These are phyloP conservation scores for Emergomyces pasteurianus DNA, from an alignment of 2,329 filamentous ascomycete species.

Conservation along the genomic window DNA sequence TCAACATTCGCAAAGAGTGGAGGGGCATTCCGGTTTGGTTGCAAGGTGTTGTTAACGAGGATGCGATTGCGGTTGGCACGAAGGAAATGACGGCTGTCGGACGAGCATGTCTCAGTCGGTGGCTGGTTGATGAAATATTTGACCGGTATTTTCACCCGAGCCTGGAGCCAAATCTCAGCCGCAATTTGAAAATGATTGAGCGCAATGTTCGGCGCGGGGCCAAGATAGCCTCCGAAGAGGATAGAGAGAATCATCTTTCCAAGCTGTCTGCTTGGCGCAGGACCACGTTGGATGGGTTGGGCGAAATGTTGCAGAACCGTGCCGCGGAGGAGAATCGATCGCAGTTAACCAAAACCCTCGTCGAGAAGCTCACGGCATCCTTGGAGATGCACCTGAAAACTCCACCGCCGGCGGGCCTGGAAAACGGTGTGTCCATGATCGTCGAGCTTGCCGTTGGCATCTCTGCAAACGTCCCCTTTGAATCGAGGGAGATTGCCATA, in stretches of 20 bases:
- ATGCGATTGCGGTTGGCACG: slow-evolving; percentile 74
- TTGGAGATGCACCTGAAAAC: slow-evolving; percentile 64
- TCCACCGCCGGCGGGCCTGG: slow-evolving; percentile 67
- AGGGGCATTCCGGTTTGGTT: slow-evolving; percentile 69
- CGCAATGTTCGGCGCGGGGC: slow-evolving; percentile 71
- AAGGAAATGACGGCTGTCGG: slow-evolving; percentile 98
- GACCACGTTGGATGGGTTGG: slow-evolving; percentile 83
- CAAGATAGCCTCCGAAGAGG: slow-evolving; percentile 64
- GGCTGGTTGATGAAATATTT: slow-evolving; percentile 85
- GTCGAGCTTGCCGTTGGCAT: slow-evolving; percentile 82
- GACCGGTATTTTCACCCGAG: slow-evolving; percentile 86
- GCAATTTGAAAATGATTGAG: slow-evolving; percentile 74
- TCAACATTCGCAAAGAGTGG: slow-evolving; percentile 96
- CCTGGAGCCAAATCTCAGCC: slow-evolving; percentile 63
- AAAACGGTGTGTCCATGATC: slow-evolving; percentile 83
- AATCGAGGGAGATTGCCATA: slow-evolving; percentile 82
- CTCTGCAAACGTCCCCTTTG: slow-evolving; percentile 71
- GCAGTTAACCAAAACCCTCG: slow-evolving; percentile 58
- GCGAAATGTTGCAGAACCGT: slow-evolving; percentile 53
- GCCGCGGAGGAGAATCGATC: slow-evolving; percentile 55
- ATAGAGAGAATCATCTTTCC: slow-evolving; percentile 73
- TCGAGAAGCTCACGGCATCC: slow-evolving; percentile 54
- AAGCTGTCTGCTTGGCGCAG: slow-evolving; percentile 91
- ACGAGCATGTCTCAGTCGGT: slow-evolving; percentile 74
- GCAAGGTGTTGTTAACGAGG: slow-evolving; percentile 64